Evolutionary conservation across 2,329 filamentous ascomycete genomes (phyloP), one percentile per base, ranked within the genome.

Genomic region (Falciphora oryzae): DNA sequence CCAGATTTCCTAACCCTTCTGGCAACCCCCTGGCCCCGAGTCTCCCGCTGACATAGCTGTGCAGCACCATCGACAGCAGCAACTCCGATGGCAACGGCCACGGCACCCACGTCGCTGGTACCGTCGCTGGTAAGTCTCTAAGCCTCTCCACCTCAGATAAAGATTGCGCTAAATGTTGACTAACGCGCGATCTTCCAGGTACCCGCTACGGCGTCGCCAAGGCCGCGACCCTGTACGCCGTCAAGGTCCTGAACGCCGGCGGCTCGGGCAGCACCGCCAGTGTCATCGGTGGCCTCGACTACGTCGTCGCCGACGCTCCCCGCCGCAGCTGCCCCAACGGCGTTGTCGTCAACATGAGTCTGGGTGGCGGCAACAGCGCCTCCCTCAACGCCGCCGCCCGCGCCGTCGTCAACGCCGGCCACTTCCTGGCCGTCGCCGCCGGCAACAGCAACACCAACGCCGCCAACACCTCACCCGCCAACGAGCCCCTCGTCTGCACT

Each of bases 351-450:
- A 84, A 81, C 75, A 84, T 86, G 83, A 84, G 81, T 22, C 79
- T 87, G 4, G 83, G 84, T 13, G 83, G 83, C 22, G 63, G 69
- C 65, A 74, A 69, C 65, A 82, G 81, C 3, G 65, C 74, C 2
- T 72, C 82, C 14, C 69, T 85, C 68, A 86, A 86, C 77, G 72
- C 70, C 25, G 83, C 83, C 11, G 82, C 84, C 11, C 76, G 76
- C 32, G 74, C 73, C 64, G 76, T 83, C 31, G 75, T 82, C 67
- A 68, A 68, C 10, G 74, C 76, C 0, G 83, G 83, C 18, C 74
- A 85, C 66, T 83, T 84, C 69, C 75, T 85, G 56, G 83, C 80
- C 62, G 83, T 85, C 14, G 84, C 84, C 2, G 84, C 84, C 25
- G 84, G 84, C 58, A 86, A 86, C 70, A 74, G 77, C 4, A 75